Percentiles rank a stretch among this genome's conserved stretches.
Evolutionary conservation across 2,329 filamentous ascomycete species (phyloP).

Genomic region (Nothopassalora personata): DNA sequence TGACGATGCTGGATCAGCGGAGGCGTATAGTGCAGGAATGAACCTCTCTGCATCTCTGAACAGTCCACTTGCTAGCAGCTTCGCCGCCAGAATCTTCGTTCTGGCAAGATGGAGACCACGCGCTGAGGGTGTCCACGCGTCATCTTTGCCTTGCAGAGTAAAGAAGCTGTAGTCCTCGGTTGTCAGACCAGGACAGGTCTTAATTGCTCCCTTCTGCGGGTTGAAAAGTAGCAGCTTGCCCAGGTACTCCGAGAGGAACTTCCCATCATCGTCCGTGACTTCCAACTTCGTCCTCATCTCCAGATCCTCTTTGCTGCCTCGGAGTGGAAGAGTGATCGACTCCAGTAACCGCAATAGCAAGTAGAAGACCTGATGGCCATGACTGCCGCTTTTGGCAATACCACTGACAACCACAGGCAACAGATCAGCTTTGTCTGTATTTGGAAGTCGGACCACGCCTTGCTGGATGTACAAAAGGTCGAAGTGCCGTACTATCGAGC

Average conservation of each 20-base stretch:
- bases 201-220: conserved; percentile 32
- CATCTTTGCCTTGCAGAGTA: conserved; percentile 59
- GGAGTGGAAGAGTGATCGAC: conserved; percentile 64
- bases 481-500: conserved; percentile 74
- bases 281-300: conserved; percentile 62
- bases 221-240: conserved; percentile 69
- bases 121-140: conserved; percentile 60
- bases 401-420: conserved; percentile 65
- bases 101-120: conserved; percentile 63
- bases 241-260: conserved; percentile 69
- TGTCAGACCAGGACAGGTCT: conserved; percentile 56
- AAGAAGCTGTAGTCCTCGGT: conserved; percentile 64
- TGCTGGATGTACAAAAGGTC: conserved; percentile 87
- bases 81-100: conserved; percentile 63
- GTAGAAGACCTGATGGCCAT: conserved; percentile 69
- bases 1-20: conserved; percentile 73
- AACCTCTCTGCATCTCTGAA: conserved; percentile 82
- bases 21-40: conserved; percentile 74
- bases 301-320: conserved; percentile 73
- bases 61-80: conserved; percentile 74
- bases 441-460: conserved; percentile 60
- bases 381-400: conserved; percentile 54
- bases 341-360: conserved; percentile 72
- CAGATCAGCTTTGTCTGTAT: conserved; percentile 62
- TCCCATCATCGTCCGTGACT: conserved; percentile 64